Percentiles rank a stretch among this genome's conserved stretches.
Conservation (phyloP, 148 eudicot species). For the Heliamphora exappendiculata region DNA sequence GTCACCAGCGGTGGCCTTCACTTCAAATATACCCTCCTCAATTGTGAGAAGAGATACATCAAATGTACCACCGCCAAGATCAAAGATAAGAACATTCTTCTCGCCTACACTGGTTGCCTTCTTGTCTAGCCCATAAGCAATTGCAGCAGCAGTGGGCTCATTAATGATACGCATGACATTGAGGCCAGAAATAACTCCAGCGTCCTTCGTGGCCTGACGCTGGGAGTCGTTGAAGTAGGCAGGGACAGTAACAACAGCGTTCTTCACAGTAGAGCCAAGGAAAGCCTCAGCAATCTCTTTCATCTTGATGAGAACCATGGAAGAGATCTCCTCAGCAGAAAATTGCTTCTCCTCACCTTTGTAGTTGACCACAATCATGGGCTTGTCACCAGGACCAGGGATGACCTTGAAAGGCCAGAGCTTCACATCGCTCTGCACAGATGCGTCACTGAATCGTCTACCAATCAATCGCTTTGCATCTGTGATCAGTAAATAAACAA, state of each 20-base stretch:
- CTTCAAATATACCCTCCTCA: slow-evolving; percentile 20
- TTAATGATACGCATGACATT: slow-evolving; percentile 18
- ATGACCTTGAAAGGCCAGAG: slow-evolving; percentile 18
- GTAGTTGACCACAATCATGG: slow-evolving; percentile 17
- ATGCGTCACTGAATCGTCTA: slow-evolving; percentile 6
- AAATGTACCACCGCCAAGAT: slow-evolving; percentile 17
- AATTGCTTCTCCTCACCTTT: slow-evolving; percentile 18
- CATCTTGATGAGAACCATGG: slow-evolving; percentile 16
- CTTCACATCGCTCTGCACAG: slow-evolving; percentile 19
- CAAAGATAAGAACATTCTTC: slow-evolving; percentile 15
- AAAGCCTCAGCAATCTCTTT: slow-evolving; percentile 12
- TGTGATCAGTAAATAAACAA: too few relatives aligned
- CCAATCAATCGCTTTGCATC: slow-evolving; percentile 21
- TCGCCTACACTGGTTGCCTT: slow-evolving; percentile 15
- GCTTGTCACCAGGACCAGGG: slow-evolving; percentile 14
- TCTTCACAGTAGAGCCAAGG: slow-evolving; percentile 11
- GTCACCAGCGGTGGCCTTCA: slow-evolving; percentile 22
- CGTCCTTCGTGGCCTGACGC: slow-evolving; percentile 20
- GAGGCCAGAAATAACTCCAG: slow-evolving; percentile 6
- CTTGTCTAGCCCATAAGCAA: slow-evolving; percentile 18
- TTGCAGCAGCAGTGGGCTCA: slow-evolving; percentile 19
- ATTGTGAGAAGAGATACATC: slow-evolving; percentile 18
- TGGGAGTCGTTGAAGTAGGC: slow-evolving; percentile 21
- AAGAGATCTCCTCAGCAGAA: slow-evolving; percentile 18
- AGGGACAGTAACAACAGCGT: slow-evolving; percentile 18